Base-by-base conservation (phyloP, 345 rosid species). In the Eucalyptus marginata region DNA sequence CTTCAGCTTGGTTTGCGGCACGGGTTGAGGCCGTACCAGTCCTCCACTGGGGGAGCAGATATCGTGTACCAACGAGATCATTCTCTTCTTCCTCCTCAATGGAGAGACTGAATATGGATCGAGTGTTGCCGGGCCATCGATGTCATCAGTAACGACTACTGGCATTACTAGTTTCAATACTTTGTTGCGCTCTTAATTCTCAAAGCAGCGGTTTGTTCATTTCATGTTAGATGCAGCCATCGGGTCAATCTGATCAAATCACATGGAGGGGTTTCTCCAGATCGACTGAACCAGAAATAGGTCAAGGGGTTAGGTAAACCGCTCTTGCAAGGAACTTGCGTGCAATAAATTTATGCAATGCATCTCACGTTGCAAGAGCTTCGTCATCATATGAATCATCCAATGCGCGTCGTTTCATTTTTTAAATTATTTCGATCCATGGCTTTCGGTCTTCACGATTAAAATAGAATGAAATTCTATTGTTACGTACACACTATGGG, bases 41-140 rank as follows among this genome's bases (percentile, higher is more conserved):
- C 15, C 18, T 22, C 95, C 96, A 2, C 86, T 96, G 7, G 49
- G 87, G 64, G 97, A 95, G 93, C 93, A 91, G 2, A 95, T 92
- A 90, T 93, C 95, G 2, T 96, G 96, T 94, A 92, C 98, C 5
- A 91, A 92, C 46, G 97, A 97, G 92, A 95, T 96, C 29, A 40
- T n/a, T n/a, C n/a, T n/a, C n/a, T n/a, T n/a, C n/a, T n/a, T n/a
- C n/a, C n/a, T n/a, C n/a, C n/a, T n/a, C n/a, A n/a, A n/a, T n/a
- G n/a, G n/a, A n/a, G n/a, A n/a, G n/a, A n/a, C n/a, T n/a, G n/a
- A n/a, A n/a, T n/a, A n/a, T n/a, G n/a, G n/a, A n/a, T n/a, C n/a
- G n/a, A n/a, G n/a, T n/a, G n/a, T n/a, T n/a, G 99, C 24, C 81
- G 88, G 7, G 94, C 96, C 49, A 93, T 96, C 20, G 91, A 91